Conservation (phyloP, 177 flowering plant genomes). For the Tripterygium wilfordii region DNA sequence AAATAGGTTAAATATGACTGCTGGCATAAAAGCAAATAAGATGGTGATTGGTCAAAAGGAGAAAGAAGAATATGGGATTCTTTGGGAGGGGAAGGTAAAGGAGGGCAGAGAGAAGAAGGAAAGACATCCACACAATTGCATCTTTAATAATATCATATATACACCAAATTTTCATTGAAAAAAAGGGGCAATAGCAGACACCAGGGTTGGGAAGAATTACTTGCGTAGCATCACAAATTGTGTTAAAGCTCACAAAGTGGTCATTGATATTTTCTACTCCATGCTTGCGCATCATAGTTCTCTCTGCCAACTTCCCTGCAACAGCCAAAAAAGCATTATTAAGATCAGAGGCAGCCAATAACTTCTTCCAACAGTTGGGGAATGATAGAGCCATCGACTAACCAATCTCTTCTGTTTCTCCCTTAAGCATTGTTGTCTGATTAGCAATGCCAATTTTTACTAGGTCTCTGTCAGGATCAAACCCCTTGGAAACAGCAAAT, state of each 20-base stretch:
- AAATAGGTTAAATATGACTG: neutral
- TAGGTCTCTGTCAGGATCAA: constrained; percentile 88
- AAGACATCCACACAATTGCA: neutral
- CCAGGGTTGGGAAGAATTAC: constrained; percentile 29
- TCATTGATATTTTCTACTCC: constrained; percentile 80
- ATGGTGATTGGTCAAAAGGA: too few relatives aligned
- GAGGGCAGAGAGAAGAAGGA: neutral
- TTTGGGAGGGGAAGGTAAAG: neutral
- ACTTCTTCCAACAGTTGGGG: too few relatives aligned
- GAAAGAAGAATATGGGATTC: too few relatives aligned
- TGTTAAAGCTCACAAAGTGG: constrained; percentile 85
- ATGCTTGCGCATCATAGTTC: constrained; percentile 79
- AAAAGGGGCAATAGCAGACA: neutral
- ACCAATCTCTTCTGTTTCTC: constrained; percentile 99
- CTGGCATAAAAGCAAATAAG: too few relatives aligned
- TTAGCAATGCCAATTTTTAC: constrained; percentile 85
- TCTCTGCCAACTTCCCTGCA: constrained; percentile 79
- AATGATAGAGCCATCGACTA: constrained; percentile 17
- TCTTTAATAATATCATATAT: neutral
- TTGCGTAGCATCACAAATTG: constrained; percentile 97
- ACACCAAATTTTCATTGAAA: neutral
- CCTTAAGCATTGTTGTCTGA: constrained; percentile 98
- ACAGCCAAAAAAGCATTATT: neutral
- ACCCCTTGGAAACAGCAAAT: constrained; percentile 74
- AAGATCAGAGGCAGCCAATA: neutral